phyloP scores from a whole-genome alignment of 306 rosid species.

The Coriaria nepalensis region DNA sequence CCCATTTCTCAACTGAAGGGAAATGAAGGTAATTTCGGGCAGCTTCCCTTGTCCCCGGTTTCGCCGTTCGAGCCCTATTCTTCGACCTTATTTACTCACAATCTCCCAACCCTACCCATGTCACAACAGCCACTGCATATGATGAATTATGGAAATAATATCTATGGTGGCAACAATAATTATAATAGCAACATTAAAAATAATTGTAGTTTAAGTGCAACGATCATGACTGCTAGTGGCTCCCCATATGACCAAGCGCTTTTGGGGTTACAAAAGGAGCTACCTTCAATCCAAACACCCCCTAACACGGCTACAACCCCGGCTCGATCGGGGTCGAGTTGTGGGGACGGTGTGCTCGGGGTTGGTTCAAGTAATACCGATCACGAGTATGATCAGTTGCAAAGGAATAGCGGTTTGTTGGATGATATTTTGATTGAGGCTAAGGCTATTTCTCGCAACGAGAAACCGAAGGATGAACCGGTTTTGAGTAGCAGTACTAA shows the following conservation, averaged over 20 bases:
- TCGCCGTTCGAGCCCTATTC: conserved; percentile 33
- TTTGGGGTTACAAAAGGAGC: conserved; percentile 19
- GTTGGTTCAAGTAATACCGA: conserved; percentile 16
- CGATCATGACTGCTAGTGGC: conserved; percentile 8
- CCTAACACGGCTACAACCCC: conserved; percentile 22
- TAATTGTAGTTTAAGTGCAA: conserved; percentile 11
- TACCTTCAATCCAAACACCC: conserved; percentile 46
- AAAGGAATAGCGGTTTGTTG: conserved; percentile 40
- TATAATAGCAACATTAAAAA: conserved; percentile 11
- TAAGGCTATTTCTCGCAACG: conserved; percentile 18
- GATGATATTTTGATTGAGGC: conserved; percentile 43
- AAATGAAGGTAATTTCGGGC: conserved; percentile 11
- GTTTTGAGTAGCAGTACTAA: conserved; percentile 14
- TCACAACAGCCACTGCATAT: conserved; percentile 13
- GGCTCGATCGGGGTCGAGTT: conserved; percentile 33
- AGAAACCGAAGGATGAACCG: conserved; percentile 19
- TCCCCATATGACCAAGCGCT: conserved; percentile 17
- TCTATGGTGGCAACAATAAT: conserved; percentile 12
- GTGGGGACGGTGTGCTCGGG: conserved; percentile 26
- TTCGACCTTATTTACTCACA: conserved; percentile 20
- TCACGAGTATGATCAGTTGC: conserved; percentile 12
- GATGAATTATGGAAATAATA: conserved; percentile 8
- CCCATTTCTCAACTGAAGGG: conserved; percentile 21
- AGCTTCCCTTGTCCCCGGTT: conserved; percentile 29
- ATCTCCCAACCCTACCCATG: conserved; percentile 10